Conservation (phyloP, 2,329 filamentous ascomycete species). For the Aureobasidium sp. region DNA sequence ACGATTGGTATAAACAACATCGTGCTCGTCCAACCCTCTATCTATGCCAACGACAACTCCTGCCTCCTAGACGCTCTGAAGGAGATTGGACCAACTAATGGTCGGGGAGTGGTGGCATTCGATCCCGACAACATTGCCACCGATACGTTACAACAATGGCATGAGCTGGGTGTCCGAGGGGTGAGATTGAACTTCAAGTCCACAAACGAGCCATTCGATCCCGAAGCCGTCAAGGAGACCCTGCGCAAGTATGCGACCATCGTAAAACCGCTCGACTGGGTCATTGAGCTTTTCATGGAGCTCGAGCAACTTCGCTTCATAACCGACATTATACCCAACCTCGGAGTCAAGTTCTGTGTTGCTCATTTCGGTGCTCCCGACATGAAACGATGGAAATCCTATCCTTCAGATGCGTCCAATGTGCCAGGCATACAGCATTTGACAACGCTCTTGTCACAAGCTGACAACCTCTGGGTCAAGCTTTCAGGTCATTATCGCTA, state of each 20-base stretch:
- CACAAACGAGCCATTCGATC: constrained; percentile 32
- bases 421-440: constrained; percentile 43
- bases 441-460: constrained; percentile 37
- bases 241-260: constrained; percentile 45
- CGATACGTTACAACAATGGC: constrained; percentile 23
- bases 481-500: constrained; percentile 54
- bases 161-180: constrained; percentile 26
- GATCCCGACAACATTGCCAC: constrained; percentile 22
- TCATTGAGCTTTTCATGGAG: constrained; percentile 52
- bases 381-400: constrained; percentile 26
- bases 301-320: constrained; percentile 45
- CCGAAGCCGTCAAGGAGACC: constrained; percentile 35
- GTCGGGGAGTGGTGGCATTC: constrained; percentile 27
- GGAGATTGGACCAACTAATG: constrained; percentile 19
- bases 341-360: constrained; percentile 49
- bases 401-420: constrained; percentile 14
- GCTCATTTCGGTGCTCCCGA: constrained; percentile 48
- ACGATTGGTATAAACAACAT: constrained; percentile 24
- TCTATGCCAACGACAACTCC: constrained; percentile 29
- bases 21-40: constrained; percentile 27
- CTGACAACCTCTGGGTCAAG: constrained; percentile 50
- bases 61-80: constrained; percentile 27
- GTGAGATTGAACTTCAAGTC: constrained; percentile 29
- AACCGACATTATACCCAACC: constrained; percentile 41
- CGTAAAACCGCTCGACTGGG: constrained; percentile 48